A percentile compares a stretch with the other conserved stretches of the same genome.
Evolutionary conservation across 1,139 yeast species (phyloP).

Genomic region (Suhomyces maxii): DNA sequence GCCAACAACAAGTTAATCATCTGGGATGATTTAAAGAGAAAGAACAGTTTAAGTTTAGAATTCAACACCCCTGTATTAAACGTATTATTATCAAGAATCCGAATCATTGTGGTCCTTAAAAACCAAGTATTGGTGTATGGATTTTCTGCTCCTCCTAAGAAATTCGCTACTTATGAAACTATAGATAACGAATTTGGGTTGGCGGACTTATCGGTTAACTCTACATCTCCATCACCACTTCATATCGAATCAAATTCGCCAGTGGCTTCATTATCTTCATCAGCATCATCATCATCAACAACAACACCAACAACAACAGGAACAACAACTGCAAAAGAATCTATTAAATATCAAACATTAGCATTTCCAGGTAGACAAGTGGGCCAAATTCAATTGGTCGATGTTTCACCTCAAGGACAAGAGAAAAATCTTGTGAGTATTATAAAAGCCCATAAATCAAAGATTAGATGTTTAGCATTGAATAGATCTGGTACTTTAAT

Average conservation of each 20-base stretch:
- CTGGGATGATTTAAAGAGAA: slow-evolving; percentile 88
- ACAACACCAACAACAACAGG: too few species aligned
- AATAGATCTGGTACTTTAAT: slow-evolving; percentile 74
- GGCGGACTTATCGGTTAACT: slow-evolving; percentile 57
- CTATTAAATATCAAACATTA: slow-evolving; percentile 46
- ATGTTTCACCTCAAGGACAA: slow-evolving; percentile 60
- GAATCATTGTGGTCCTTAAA: slow-evolving; percentile 70
- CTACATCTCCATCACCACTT: slow-evolving; percentile 9
- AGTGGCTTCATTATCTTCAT: slow-evolving; percentile 15
- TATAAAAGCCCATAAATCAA: slow-evolving; percentile 79
- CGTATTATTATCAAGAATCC: slow-evolving; percentile 70
- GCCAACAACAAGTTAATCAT: slow-evolving; percentile 76
- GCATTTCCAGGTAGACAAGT: slow-evolving; percentile 70
- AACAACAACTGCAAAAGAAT: slow-evolving; percentile 19
- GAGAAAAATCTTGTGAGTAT: slow-evolving; percentile 66
- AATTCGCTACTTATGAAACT: slow-evolving; percentile 71
- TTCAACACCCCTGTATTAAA: slow-evolving; percentile 73
- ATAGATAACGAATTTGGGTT: slow-evolving; percentile 66
- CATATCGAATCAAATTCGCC: slow-evolving; percentile 14
- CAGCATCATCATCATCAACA: slow-evolving; percentile 9
- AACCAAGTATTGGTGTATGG: slow-evolving; percentile 74
- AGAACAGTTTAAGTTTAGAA: slow-evolving; percentile 71
- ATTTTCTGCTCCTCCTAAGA: slow-evolving; percentile 75
- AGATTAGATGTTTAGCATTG: slow-evolving; percentile 64
- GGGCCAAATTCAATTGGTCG: slow-evolving; percentile 82